Base-by-base conservation (phyloP, 169 alveolate genomes). In the Eimeria acervulina region DNA sequence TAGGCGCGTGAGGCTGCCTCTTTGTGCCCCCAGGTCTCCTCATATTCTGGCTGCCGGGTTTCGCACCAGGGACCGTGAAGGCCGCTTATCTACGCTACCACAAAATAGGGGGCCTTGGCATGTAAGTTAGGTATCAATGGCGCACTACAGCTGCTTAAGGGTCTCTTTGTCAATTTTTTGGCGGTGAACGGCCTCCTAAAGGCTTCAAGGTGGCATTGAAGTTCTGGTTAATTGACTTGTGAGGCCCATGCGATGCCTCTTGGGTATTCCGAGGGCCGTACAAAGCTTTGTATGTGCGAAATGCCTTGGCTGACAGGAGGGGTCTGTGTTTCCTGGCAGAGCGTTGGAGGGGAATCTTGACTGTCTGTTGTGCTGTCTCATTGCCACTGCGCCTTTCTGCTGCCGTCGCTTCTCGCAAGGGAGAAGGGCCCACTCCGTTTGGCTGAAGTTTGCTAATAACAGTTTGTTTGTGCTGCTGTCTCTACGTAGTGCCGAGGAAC, bases 31-130 rank as follows among this genome's bases (percentile, higher is more conserved):
- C 80, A 85, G 93, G 93, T 13, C 33, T 33, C 42, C 31, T 85
- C 93, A 85, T 85, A 42, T 85, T 85, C 38, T 85, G 93, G 93
- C 93, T 85, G 38, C 93, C 93, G 12, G 80, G 80, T 10, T 38
- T 85, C 93, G 93, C 93, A 7, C 93, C 93, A 0, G 31, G 55
- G 40, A 31, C 93, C 38, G 52, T 85, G 51, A 85, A 85, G 42
- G 93, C 61, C n/a, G 93, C 80, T 26, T 85, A 42, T 26, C 78
- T 85, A 33, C 76, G 93, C 21, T 85, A 85, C 59, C 93, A 85
- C 80, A 85, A 85, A 85, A 38, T 85, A 31, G 93, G 93, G 51
- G 93, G 93, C 42, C 28, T 85, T 85, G 93, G 63, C 81, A 59
- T 85, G 93, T 85, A 17, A 85, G 93, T 1, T 5, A 23, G 38